Evolutionary conservation across 768 basidiomycete genomes (phyloP).

Genomic region (Lactarius quietus): DNA sequence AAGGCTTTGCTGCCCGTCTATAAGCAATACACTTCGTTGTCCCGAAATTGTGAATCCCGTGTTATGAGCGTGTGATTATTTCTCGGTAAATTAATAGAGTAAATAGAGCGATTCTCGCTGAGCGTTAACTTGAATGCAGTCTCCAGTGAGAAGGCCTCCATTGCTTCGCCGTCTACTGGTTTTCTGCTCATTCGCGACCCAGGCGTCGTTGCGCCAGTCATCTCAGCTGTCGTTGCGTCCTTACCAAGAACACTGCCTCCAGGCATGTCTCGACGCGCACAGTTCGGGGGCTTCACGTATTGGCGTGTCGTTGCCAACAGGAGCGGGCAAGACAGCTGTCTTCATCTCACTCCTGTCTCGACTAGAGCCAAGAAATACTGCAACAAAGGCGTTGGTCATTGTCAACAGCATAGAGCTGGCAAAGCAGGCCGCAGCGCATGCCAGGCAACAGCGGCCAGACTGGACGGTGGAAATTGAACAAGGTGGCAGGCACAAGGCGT

Average conservation of each 20-base stretch:
- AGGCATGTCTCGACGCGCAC: constrained; percentile 72
- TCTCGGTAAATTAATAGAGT: not conserved
- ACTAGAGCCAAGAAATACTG: constrained; percentile 42
- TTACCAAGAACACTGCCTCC: constrained; percentile 81
- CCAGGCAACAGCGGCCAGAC: constrained; percentile 58
- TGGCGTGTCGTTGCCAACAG: constrained; percentile 82
- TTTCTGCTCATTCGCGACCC: not conserved
- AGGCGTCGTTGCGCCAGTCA: not conserved
- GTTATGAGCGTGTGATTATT: too few species aligned
- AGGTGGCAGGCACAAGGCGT: constrained; percentile 66
- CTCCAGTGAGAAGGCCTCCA: not conserved
- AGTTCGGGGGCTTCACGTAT: constrained; percentile 64
- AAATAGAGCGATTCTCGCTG: not conserved
- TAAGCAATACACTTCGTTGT: constrained; percentile 19
- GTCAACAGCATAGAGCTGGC: constrained; percentile 92
- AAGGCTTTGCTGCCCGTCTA: constrained; percentile 21
- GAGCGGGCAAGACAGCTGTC: constrained; percentile 86
- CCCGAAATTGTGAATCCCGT: not conserved
- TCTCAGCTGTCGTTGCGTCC: constrained; percentile 57
- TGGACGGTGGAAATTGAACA: constrained; percentile 93
- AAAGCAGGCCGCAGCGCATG: constrained; percentile 76
- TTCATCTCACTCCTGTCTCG: constrained; percentile 80
- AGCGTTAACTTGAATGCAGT: not conserved
- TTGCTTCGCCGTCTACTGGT: not conserved
- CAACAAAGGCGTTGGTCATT: constrained; percentile 67